Conservation (phyloP, 2,329 filamentous ascomycete species). For the Curvularia sp. region DNA sequence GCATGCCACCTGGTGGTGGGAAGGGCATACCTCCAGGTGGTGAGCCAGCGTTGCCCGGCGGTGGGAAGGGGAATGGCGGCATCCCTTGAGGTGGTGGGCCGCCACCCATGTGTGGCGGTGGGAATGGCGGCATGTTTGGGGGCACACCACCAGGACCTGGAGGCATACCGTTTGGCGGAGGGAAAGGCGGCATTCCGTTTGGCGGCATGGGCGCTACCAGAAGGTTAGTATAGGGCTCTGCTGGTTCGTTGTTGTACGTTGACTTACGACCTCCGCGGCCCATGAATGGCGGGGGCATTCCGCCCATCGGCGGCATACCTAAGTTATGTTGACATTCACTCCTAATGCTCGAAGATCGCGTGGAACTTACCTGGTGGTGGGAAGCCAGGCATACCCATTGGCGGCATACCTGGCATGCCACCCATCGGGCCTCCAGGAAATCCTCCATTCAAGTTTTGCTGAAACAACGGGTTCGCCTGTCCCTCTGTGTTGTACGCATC, state of each 20-base stretch:
- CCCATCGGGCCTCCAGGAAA: conserved; percentile 42
- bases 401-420: conserved; percentile 30
- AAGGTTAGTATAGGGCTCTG: conserved; percentile 8
- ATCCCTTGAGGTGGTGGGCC: conserved; percentile 36
- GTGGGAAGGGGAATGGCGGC: conserved; percentile 43
- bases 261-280: conserved; percentile 52
- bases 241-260: neutral
- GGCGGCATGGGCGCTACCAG: conserved; percentile 38
- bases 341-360: neutral
- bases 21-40: conserved; percentile 46
- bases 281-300: conserved; percentile 52
- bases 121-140: conserved; percentile 50
- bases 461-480: conserved; percentile 85
- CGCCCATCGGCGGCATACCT: conserved; percentile 41
- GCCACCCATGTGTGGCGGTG: conserved; percentile 45
- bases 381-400: conserved; percentile 33
- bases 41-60: conserved; percentile 37
- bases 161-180: conserved; percentile 44
- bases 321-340: conserved; percentile 17
- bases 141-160: conserved; percentile 39
- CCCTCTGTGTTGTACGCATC: conserved; percentile 94
- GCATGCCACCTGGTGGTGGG: conserved; percentile 23
- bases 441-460: conserved; percentile 58
- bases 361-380: conserved; percentile 29
- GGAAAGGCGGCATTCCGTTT: conserved; percentile 42